Conservation (phyloP, 2,329 filamentous ascomycete species). For the Rhexocercosporidium sp. region DNA sequence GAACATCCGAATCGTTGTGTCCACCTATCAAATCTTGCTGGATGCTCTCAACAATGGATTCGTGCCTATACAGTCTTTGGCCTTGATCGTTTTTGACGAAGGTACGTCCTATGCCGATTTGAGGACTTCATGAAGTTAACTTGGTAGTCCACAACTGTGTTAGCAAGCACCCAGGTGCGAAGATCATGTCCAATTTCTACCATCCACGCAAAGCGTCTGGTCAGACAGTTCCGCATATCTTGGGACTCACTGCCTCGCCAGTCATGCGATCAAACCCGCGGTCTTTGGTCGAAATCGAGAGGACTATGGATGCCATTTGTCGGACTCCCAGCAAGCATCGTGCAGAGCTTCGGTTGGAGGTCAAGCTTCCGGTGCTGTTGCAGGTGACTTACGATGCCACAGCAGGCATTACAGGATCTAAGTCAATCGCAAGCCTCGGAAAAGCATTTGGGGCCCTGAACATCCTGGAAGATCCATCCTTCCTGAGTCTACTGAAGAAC, state of each 20-base stretch:
- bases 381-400: constrained; percentile 28
- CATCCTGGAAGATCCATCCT: constrained; percentile 64
- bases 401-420: constrained; percentile 7
- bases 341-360: constrained; percentile 49
- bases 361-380: constrained; percentile 36
- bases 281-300: constrained; percentile 48
- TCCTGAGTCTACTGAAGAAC: constrained; percentile 53
- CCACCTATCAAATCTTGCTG: constrained; percentile 62
- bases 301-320: constrained; percentile 60
- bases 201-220: constrained; percentile 31
- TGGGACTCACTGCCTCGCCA: constrained; percentile 42
- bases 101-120: constrained; percentile 45
- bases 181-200: constrained; percentile 42
- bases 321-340: constrained; percentile 60
- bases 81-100: constrained; percentile 71
- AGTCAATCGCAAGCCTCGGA: constrained; percentile 30
- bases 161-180: constrained; percentile 38
- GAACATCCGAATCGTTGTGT: constrained; percentile 63
- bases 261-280: constrained; percentile 39
- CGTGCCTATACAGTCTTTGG: constrained; percentile 57
- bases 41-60: constrained; percentile 69
- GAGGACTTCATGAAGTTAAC: constrained; percentile 11
- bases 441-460: constrained; percentile 50
- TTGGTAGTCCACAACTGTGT: constrained; percentile 42
- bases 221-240: constrained; percentile 36